A percentile compares a stretch with the other conserved stretches of the same genome.
phyloP scores from a whole-genome alignment of 2,329 filamentous ascomycete genomes.

The Epichloe gansuensis region DNA sequence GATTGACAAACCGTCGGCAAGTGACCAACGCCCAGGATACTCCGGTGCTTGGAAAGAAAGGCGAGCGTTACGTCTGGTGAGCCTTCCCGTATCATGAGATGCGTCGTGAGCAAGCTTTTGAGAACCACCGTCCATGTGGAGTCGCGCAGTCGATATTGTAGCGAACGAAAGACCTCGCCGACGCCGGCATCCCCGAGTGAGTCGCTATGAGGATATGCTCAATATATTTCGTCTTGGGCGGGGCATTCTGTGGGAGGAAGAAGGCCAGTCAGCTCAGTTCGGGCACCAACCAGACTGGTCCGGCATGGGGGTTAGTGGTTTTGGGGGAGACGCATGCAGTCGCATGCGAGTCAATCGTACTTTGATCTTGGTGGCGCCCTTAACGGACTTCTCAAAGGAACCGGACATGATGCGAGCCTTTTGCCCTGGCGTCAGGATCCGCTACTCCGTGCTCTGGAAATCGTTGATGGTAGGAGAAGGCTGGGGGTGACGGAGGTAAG shows the following conservation, averaged over 20 bases:
- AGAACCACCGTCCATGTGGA: conserved; percentile 99
- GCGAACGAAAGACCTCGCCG: conserved; percentile 84
- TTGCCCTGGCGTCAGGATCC: background rate
- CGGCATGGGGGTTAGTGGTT: background rate
- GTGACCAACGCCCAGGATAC: conserved; percentile 73
- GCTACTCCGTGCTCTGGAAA: background rate
- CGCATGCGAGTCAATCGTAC: conserved; percentile 29
- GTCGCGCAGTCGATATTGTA: conserved; percentile 81
- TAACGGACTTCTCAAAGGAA: conserved; percentile 98
- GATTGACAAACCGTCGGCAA: conserved; percentile 66
- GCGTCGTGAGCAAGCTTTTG: conserved; percentile 90
- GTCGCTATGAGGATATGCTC: conserved; percentile 95
- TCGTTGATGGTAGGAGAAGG: conserved; percentile 1
- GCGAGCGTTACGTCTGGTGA: conserved; percentile 77
- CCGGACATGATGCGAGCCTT: conserved; percentile 49
- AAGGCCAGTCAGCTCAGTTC: background rate
- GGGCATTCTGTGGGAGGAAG: conserved; percentile 57
- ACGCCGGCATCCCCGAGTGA: conserved; percentile 86
- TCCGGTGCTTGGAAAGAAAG: conserved; percentile 72
- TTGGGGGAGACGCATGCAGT: background rate
- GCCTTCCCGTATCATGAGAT: conserved; percentile 95
- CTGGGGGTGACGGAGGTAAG: background rate
- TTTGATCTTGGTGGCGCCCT: conserved; percentile 97
- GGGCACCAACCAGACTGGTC: background rate
- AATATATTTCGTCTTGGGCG: conserved; percentile 98